Percentiles rank a stretch among this genome's conserved stretches.
Conservation (phyloP, 768 basidiomycete genomes). For the Mycena floridula region DNA sequence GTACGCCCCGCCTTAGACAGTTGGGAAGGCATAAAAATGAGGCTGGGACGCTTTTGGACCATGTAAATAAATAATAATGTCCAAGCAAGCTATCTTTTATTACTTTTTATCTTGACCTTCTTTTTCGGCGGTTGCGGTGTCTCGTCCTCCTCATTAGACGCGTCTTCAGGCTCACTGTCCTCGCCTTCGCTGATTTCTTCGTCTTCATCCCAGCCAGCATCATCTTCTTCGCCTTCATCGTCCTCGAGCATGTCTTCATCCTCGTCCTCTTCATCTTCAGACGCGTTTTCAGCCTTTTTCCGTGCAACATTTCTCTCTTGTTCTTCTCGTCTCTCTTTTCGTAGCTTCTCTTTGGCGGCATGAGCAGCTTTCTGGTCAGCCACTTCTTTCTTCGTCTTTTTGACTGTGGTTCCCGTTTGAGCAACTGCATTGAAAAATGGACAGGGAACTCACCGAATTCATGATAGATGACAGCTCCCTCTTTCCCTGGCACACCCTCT, state of each 20-base stretch:
- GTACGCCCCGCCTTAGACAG: constrained; percentile 90
- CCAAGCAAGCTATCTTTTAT: constrained; percentile 13
- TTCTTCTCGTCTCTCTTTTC: constrained; percentile 76
- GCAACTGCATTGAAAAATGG: no score
- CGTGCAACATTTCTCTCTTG: constrained; percentile 87
- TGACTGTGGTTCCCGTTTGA: constrained; percentile 49
- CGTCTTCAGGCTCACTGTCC: constrained; percentile 44
- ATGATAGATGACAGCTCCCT: constrained; percentile 91
- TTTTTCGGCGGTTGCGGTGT: constrained; percentile 44
- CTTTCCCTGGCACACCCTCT: constrained; percentile 90
- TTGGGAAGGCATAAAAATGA: constrained; percentile 91
- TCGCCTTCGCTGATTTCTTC: constrained; percentile 36
- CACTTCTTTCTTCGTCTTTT: constrained; percentile 79
- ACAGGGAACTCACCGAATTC: constrained; percentile 65
- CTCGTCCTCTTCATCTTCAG: constrained; percentile 23
- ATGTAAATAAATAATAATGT: constrained; percentile 15
- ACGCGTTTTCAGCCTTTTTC: constrained; percentile 52
- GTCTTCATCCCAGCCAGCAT: constrained; percentile 35
- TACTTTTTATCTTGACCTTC: constrained; percentile 45
- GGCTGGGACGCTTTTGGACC: constrained; percentile 51
- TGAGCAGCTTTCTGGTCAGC: constrained; percentile 65
- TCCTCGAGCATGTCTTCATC: constrained; percentile 28
- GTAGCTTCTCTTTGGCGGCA: constrained; percentile 68
- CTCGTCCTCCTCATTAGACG: constrained; percentile 45
- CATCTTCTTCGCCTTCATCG: constrained; percentile 33